A percentile compares a stretch with the other conserved stretches of the same genome.
Conservation (phyloP, 1,284 basidiomycete species). For the Rhodotorula mucilaginosa region DNA sequence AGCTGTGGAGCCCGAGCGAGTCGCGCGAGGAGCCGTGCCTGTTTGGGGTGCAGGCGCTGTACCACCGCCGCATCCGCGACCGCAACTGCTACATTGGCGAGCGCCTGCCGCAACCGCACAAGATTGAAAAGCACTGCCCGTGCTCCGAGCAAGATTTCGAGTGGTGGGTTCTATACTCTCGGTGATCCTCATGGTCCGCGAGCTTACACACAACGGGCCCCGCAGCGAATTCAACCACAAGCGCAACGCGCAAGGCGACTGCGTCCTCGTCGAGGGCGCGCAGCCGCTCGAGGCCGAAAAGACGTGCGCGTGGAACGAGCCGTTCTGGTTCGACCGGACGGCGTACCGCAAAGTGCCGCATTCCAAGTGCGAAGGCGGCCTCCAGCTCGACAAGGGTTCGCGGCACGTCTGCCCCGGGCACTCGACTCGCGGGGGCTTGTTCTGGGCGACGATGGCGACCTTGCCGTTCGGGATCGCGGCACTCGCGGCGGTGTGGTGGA, state of each 20-base stretch:
- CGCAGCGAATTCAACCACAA: slow-evolving; percentile 83
- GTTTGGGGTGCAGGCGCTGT: slow-evolving; percentile 82
- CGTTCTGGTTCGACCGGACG: slow-evolving; percentile 87
- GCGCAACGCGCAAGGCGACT: slow-evolving; percentile 65
- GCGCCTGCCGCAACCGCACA: slow-evolving; percentile 56
- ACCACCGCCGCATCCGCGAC: slow-evolving; percentile 78
- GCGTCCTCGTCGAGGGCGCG: slow-evolving; percentile 70
- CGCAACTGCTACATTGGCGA: slow-evolving; percentile 78
- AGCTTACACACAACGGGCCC: background rate
- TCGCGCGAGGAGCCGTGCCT: slow-evolving; percentile 72
- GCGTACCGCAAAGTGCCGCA: slow-evolving; percentile 82
- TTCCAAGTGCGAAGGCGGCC: slow-evolving; percentile 75
- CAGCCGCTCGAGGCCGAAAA: slow-evolving; percentile 56
- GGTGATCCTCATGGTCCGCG: background rate
- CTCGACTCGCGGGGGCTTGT: slow-evolving; percentile 65
- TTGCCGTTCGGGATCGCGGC: slow-evolving; percentile 72
- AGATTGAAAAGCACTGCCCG: slow-evolving; percentile 66
- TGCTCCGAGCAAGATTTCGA: slow-evolving; percentile 79
- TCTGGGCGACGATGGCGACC: slow-evolving; percentile 75
- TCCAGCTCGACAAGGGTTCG: slow-evolving; percentile 67
- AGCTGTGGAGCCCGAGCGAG: slow-evolving; percentile 89
- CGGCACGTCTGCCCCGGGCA: slow-evolving; percentile 72
- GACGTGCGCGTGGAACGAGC: slow-evolving; percentile 64
- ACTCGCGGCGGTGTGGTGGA: slow-evolving; percentile 74
- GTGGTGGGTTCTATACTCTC: slow-evolving; percentile 60